phyloP scores from a whole-genome alignment of 2,329 filamentous ascomycete species.

The Coleophoma cylindrospora region DNA sequence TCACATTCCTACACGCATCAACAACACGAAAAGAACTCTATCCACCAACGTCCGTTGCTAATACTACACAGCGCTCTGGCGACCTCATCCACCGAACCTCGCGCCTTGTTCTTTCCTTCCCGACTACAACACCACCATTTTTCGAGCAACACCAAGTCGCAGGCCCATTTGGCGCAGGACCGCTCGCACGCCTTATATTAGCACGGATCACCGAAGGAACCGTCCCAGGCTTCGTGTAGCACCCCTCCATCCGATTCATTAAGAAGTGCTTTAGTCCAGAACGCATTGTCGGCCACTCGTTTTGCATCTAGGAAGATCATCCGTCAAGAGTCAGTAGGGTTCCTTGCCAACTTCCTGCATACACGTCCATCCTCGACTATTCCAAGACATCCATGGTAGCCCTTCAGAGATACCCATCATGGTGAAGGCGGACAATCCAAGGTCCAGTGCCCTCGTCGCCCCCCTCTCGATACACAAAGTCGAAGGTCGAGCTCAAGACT shows the following conservation, averaged over 20 bases:
- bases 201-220: background rate
- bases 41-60: background rate
- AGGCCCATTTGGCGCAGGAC: background rate
- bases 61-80: slow-evolving; percentile 7
- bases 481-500: slow-evolving; percentile 20
- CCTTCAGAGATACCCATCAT: slow-evolving; percentile 19
- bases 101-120: background rate
- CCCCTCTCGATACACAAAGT: slow-evolving; percentile 49
- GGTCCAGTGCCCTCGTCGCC: slow-evolving; percentile 57
- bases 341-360: background rate
- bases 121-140: background rate
- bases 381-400: slow-evolving; percentile 19
- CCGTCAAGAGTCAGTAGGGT: background rate
- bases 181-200: background rate
- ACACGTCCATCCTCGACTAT: background rate
- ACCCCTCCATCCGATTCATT: background rate
- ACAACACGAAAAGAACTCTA: slow-evolving; percentile 10
- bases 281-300: slow-evolving; percentile 1
- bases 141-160: background rate
- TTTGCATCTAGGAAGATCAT: slow-evolving; percentile 1
- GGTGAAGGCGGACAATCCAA: slow-evolving; percentile 28
- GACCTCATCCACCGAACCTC: too few species aligned
- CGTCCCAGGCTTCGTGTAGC: background rate
- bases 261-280: background rate
- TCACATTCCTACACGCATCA: slow-evolving; percentile 14